Base-by-base conservation (phyloP, 768 basidiomycete genomes). In the Boletus barrowsii region DNA sequence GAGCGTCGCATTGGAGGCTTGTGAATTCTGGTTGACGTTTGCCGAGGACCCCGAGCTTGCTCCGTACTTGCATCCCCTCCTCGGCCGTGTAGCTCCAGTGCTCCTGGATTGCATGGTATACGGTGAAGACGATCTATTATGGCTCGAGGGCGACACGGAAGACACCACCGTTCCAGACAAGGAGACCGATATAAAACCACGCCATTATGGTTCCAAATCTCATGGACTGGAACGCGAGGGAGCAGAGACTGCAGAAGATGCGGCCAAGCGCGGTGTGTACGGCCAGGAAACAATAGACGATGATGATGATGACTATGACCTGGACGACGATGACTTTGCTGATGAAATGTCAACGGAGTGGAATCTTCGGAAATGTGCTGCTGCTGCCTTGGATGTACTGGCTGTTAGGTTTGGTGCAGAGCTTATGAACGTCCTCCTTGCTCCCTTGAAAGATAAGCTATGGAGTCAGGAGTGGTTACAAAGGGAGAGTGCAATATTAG, bases 21-120 rank as follows among this genome's bases (percentile, higher is more conserved):
- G 95, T 79, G 97, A 99, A 78, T 99, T 99, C 72, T 99, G 97
- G 97, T 79, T 99, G 56, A 97, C 95, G 2, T 98, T 99, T 66
- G 95, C 97, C 15, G 97, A 99, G 69, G 93, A 98, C 62, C 86
- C 86, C 37, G 92, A 93, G 47, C 79, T 98, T 22, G 85, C 86
- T 10, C 82, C 84, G 3, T 90, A 88, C 68, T 77, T 99, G 26
- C 87, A 85, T 55, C 95, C 95, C 3, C 81, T 94, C 55, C 79
- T 99, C 10, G 84, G 79, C n/a, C 90, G 91, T 62, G 92, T 99
- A 39, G 93, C 90, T 3, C 97, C 97, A 0, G 87, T 97, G 17
- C 77, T 99, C n/a, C 78, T 99, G 56, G 88, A 96, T 68, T 97
- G 94, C 65, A 99, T 98, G 96, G 72, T 96, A 29, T 99, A 98